phyloP scores from a whole-genome alignment of 495 filamentous ascomycete species.

The Acidomyces sp. region DNA sequence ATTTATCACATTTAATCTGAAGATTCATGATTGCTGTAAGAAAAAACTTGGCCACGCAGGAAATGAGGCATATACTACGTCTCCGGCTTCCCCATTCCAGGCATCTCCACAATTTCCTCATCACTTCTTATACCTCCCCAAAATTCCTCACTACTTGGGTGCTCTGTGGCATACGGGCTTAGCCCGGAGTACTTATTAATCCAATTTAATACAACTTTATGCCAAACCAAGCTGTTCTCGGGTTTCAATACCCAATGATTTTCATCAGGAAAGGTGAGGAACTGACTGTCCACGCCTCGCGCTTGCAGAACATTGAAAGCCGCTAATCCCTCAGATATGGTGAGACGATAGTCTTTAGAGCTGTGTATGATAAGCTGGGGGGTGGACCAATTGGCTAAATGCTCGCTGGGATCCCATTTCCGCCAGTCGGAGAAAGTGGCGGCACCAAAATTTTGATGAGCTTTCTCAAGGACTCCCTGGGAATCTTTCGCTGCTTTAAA shows the following conservation, averaged over 20 bases:
- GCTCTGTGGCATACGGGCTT: conserved; percentile 17
- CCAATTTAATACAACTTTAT: conserved; percentile 74
- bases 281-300: conserved; percentile 52
- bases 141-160: conserved; percentile 13
- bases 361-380: conserved; percentile 84
- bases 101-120: conserved; percentile 10
- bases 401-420: conserved; percentile 66
- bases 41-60: too few relatives aligned
- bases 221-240: conserved; percentile 85
- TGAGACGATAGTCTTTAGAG: conserved; percentile 80
- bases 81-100: conserved; percentile 14
- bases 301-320: conserved; percentile 83
- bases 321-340: conserved; percentile 68
- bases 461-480: conserved; percentile 13
- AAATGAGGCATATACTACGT: conserved; percentile 6
- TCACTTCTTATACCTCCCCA: conserved; percentile 9
- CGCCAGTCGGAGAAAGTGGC: conserved; percentile 43
- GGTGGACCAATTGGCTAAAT: conserved; percentile 63
- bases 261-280: conserved; percentile 69
- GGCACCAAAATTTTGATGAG: conserved; percentile 66
- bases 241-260: conserved; percentile 84
- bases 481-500: conserved; percentile 12
- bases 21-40: too few relatives aligned
- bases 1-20: too few relatives aligned
- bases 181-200: conserved; percentile 72